Base-by-base conservation (phyloP, 75 land plant genomes). In the Selaginella tamariscina region DNA sequence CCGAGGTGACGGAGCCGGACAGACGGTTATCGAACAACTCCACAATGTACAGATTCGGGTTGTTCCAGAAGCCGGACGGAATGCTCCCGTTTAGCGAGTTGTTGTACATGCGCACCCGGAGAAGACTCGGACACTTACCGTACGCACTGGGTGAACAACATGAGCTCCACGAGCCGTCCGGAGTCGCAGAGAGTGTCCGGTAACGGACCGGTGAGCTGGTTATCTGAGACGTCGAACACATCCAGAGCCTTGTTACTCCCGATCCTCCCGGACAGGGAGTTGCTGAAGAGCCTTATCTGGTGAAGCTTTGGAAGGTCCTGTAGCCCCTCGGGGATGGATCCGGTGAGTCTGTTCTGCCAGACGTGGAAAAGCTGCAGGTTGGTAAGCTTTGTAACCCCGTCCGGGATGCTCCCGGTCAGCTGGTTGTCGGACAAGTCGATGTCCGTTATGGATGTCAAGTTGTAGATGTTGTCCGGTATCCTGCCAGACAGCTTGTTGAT, bases 321-420 rank as follows among this genome's bases (percentile, higher is more conserved):
- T 2, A 59, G 5, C 26, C 62, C 62, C 27, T 21, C 62, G 26
- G 62, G 62, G 26, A 59, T 59, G 23, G 8, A 21, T 8, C 62
- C 62, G 9, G 23, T 27, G 23, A 59, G 26, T 5, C 23, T n/a
- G 62, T 59, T 59, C 26, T 59, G 62, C 62, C 62, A 59, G 62
- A 59, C n/a, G 21, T 59, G 62, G 8, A 59, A 21, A 8, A 92
- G 84, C 80, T 88, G 84, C 33, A 92, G 77, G 24, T 71, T 72
- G 22, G 71, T 32, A 49, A 92, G 78, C 65, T 33, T 69, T 5
- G 78, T 65, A 64, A 92, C 31, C 13, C 73, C 67, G 31, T 65
- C 64, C 59, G 89, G 97, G 29, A 92, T 84, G 13, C 30, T 18
- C 20, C 87, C 95, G 1, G 31, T 49, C 30, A 88, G 71, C 0